Evolutionary conservation across 2,329 filamentous ascomycete genomes (phyloP), one percentile per base, ranked within the genome.

Genomic region (Alternaria viburni): DNA sequence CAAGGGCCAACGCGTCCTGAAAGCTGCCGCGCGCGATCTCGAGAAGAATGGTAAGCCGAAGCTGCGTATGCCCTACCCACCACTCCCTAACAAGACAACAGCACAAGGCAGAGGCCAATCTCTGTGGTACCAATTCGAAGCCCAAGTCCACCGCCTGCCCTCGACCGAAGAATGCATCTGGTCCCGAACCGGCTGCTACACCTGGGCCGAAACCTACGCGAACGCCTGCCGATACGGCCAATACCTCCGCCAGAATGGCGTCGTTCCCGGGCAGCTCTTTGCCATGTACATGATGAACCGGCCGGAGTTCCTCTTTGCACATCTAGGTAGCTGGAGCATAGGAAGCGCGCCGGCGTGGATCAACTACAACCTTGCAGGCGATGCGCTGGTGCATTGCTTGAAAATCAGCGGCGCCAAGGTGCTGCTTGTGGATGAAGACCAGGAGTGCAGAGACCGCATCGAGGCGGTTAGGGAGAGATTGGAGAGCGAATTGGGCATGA

Each of bases 301-400:
- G 13, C 84, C 88, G 0, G 89, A 92, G 59, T 91, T 92, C 68
- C 71, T 90, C 9, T 87, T 91, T 52, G 85, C 86, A 4, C 90
- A 89, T 87, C 73, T 92, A 44, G 90, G 86, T 0, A 80, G 90
- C 4, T 86, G 87, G 83, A 85, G 87, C 10, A 86, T 92, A 59
- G 90, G 90, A 4, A 88, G 88, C 13, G 89, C 88, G 0, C 90
- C 90, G 0, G 90, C 90, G 0, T 85, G 91, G 78, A 89, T 93
- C 75, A 93, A 93, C 75, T 88, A 90, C 74, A 89, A 92, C 72
- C 81, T 93, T 8, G 83, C 85, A 8, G 88, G 86, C 0, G 85
- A 89, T 66, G 86, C 89, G 2, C 77, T 93, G 66, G 71, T 91
- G 49, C 90, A 92, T 77, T 92, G 90, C 69, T 72, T 92, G 50